Conservation (phyloP, 306 rosid genomes). For the Casuarina cunninghamiana region DNA sequence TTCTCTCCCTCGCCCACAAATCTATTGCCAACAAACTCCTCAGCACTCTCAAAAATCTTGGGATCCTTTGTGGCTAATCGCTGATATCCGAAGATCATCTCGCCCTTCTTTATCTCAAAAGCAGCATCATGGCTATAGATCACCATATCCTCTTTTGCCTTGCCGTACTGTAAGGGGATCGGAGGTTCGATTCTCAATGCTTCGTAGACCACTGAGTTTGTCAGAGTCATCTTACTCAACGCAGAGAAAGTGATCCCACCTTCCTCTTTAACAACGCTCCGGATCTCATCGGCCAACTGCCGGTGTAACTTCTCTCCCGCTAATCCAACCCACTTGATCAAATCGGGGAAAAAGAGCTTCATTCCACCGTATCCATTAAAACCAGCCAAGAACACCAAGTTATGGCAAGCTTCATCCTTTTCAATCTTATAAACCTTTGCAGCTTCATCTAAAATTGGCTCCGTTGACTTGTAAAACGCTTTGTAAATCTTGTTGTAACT, state of each 20-base stretch:
- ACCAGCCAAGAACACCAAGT: slow-evolving; percentile 44
- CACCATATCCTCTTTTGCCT: slow-evolving; percentile 63
- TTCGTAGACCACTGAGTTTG: slow-evolving; percentile 68
- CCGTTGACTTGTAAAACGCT: slow-evolving; percentile 27
- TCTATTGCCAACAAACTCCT: slow-evolving; percentile 46
- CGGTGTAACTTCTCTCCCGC: slow-evolving; percentile 51
- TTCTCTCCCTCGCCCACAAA: slow-evolving; percentile 38
- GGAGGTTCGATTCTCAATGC: slow-evolving; percentile 68
- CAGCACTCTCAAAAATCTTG: slow-evolving; percentile 43
- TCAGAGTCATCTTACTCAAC: slow-evolving; percentile 55
- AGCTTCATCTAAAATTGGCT: slow-evolving; percentile 52
- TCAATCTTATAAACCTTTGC: slow-evolving; percentile 20
- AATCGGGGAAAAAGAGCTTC: slow-evolving; percentile 48
- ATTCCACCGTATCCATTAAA: slow-evolving; percentile 75
- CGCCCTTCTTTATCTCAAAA: slow-evolving; percentile 67
- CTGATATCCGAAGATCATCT: slow-evolving; percentile 73
- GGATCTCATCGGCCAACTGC: slow-evolving; percentile 49
- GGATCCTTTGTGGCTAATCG: slow-evolving; percentile 73
- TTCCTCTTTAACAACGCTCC: slow-evolving; percentile 44
- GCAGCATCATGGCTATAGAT: slow-evolving; percentile 53
- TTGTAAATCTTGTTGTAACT: slow-evolving; percentile 53
- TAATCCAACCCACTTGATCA: slow-evolving; percentile 64
- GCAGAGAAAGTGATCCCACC: slow-evolving; percentile 39
- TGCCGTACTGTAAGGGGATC: slow-evolving; percentile 66
- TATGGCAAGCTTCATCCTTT: too few species aligned